A percentile compares a stretch with the other conserved stretches of the same genome.
Conservation (phyloP, 345 rosid genomes). For the Eucalyptus marginata region DNA sequence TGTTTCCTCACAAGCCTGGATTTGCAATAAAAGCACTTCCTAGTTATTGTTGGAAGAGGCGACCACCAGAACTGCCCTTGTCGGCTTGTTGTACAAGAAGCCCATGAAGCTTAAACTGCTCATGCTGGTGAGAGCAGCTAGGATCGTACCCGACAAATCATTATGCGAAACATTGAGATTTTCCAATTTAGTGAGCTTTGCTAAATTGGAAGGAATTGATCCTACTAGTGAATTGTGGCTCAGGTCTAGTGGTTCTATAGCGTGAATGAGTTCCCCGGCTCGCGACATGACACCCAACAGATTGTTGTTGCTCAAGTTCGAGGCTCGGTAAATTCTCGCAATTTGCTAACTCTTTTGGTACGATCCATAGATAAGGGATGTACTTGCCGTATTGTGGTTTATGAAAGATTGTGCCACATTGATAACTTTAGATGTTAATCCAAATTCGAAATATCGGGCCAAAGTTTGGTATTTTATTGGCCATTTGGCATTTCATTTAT, state of each 20-base stretch:
- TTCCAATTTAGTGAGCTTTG: conserved; percentile 27
- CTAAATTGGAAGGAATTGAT: conserved; percentile 25
- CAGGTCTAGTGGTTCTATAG: conserved; percentile 37
- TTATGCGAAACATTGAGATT: conserved; percentile 46
- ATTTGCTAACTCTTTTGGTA: conserved; percentile 24
- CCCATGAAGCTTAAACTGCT: conserved; percentile 21
- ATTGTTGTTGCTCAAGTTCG: too few relatives aligned
- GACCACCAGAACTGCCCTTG: conserved; percentile 24
- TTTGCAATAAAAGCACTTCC: conserved; percentile 25
- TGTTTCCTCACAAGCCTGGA: conserved; percentile 45
- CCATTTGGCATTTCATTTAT: neutral
- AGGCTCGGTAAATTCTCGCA: conserved; percentile 1
- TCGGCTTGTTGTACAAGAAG: conserved; percentile 41
- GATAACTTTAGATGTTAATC: too few relatives aligned
- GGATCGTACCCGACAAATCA: conserved; percentile 33
- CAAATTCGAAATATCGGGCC: neutral
- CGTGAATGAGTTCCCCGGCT: conserved; percentile 19
- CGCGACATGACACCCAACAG: conserved; percentile 25
- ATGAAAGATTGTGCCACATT: neutral
- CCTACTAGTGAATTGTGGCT: conserved; percentile 56
- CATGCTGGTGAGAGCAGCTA: conserved; percentile 26
- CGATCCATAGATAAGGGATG: neutral
- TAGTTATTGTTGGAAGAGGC: conserved; percentile 23
- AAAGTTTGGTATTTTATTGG: too few relatives aligned
- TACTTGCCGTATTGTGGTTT: neutral